A percentile compares a stretch with the other conserved stretches of the same genome.
phyloP scores from a whole-genome alignment of 805 yeast genomes.

The Crinitomyces ghanaensis region DNA sequence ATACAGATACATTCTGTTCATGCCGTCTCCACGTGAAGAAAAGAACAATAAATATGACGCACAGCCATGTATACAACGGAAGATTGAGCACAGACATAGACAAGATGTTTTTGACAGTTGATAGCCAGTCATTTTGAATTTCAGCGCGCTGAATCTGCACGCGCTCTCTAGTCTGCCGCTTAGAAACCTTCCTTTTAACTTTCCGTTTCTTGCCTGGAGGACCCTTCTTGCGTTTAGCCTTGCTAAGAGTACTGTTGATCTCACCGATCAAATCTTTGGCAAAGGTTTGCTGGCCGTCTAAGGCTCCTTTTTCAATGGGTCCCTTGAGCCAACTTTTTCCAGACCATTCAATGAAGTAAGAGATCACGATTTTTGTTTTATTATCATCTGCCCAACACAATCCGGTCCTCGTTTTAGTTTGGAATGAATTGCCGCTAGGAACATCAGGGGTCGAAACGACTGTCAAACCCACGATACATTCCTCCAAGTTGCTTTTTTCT shows the following conservation, averaged over 20 bases:
- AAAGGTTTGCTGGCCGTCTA: slow-evolving; percentile 64
- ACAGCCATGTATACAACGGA: slow-evolving; percentile 2
- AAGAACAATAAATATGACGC: slow-evolving; percentile 6
- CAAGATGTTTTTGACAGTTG: background rate
- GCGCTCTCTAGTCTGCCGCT: slow-evolving; percentile 10
- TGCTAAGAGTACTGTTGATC: slow-evolving; percentile 5
- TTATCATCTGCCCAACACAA: slow-evolving; percentile 65
- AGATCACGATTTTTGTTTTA: slow-evolving; percentile 45
- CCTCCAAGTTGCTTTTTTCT: slow-evolving; percentile 41
- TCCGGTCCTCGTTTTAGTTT: slow-evolving; percentile 59
- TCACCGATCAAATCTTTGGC: slow-evolving; percentile 36
- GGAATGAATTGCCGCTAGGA: slow-evolving; percentile 80
- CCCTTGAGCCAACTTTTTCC: slow-evolving; percentile 88
- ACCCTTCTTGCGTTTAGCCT: background rate
- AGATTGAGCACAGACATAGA: slow-evolving; percentile 3
- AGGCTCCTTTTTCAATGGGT: slow-evolving; percentile 76
- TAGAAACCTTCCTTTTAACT: slow-evolving; percentile 8
- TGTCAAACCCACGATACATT: slow-evolving; percentile 48
- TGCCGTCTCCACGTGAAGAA: slow-evolving; percentile 2
- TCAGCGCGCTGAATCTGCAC: slow-evolving; percentile 10
- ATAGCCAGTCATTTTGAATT: slow-evolving; percentile 1
- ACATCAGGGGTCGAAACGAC: slow-evolving; percentile 81
- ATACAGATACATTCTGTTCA: slow-evolving; percentile 6
- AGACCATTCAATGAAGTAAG: slow-evolving; percentile 79
- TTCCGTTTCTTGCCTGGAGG: slow-evolving; percentile 7